Evolutionary conservation across 192 early-diverging fungal species (phyloP), one percentile per base, ranked within the genome.

Genomic region (Spinellus fusiger): DNA sequence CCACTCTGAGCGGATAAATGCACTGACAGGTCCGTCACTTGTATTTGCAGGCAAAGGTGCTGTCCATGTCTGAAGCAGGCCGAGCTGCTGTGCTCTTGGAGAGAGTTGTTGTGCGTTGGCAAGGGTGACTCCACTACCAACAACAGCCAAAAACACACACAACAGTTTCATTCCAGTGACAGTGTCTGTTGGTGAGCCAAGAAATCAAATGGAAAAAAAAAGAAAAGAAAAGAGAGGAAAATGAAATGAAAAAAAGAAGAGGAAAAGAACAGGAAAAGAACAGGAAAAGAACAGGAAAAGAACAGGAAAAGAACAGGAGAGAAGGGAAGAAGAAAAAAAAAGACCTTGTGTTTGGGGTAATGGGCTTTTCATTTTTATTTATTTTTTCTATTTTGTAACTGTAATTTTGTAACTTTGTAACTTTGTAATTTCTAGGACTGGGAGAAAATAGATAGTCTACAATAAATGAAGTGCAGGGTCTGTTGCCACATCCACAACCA

Each of bases 41-140:
- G 68, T 44, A 4, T 16, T 37, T 16, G 29, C 12, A 25, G 74
- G 74, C 66, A 77, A 66, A 25, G 71, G 75, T 3, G 75, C 75
- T 12, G 61, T 49, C 75, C 75, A 77, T 23, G 62, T 73, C 38
- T 67, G 47, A 29, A 70, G 46, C 28, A 77, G 61, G 10, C 64
- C 68, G n/a, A 54, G 32, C 4, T 28, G 5, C 15, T 18, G 15
- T n/a, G 57, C 57, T 46, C 26, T 28, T n/a, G 23, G 26, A 2
- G 46, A 44, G 7, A 31, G 18, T 27, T 32, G 27, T 26, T 59
- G 18, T 16, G 54, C 33, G 48, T 12, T 49, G 18, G 31, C 40
- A 26, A 49, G 15, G 4, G 35, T 31, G 10, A 35, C 8, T n/a
- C 9, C n/a, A 46, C 35, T 10, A 55, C 27, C 32, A 5, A 44